Evolutionary conservation across 1,284 basidiomycete genomes (phyloP), one percentile per base, ranked within the genome.

Genomic region (Fomes fomentarius): DNA sequence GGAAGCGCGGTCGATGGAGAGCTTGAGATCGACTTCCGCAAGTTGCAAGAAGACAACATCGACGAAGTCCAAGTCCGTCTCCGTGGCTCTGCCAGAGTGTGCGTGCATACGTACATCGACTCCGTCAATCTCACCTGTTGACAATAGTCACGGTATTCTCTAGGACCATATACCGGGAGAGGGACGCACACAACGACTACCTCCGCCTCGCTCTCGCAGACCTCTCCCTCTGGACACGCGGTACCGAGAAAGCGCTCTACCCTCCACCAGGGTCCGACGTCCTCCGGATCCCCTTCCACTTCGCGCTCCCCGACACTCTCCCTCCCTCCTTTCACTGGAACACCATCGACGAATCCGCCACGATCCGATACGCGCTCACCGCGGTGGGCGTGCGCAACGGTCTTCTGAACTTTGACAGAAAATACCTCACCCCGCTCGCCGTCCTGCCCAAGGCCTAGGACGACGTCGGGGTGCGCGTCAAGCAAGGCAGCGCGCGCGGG

Each of bases 61-160:
- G 58, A 63, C n/a, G 59, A 63, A 38, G 55, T 68, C 0, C 54
- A 59, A 12, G 45, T 66, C 15, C 64, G 63, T 41, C 57, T 68
- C 25, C 54, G 58, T 7, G 66, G 65, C n/a, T 31, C 35, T 15
- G 34, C 28, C 28, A 30, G 12, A 30, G 12, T 12, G 28, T 30
- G 28, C 28, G 28, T 30, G 7, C 28, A 12, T 30, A n/a, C n/a
- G n/a, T n/a, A n/a, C n/a, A n/a, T n/a, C n/a, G n/a, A n/a, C n/a
- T n/a, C n/a, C n/a, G n/a, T n/a, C n/a, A n/a, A n/a, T n/a, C n/a
- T n/a, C n/a, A n/a, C n/a, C n/a, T n/a, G n/a, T n/a, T n/a, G n/a
- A n/a, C n/a, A n/a, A n/a, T n/a, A n/a, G n/a, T n/a, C n/a, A n/a
- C n/a, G n/a, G n/a, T n/a, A n/a, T n/a, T n/a, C n/a, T n/a, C n/a